A percentile compares a stretch with the other conserved stretches of the same genome.
phyloP scores from a whole-genome alignment of 2,329 filamentous ascomycete species.

The Leptographium lundbergii region DNA sequence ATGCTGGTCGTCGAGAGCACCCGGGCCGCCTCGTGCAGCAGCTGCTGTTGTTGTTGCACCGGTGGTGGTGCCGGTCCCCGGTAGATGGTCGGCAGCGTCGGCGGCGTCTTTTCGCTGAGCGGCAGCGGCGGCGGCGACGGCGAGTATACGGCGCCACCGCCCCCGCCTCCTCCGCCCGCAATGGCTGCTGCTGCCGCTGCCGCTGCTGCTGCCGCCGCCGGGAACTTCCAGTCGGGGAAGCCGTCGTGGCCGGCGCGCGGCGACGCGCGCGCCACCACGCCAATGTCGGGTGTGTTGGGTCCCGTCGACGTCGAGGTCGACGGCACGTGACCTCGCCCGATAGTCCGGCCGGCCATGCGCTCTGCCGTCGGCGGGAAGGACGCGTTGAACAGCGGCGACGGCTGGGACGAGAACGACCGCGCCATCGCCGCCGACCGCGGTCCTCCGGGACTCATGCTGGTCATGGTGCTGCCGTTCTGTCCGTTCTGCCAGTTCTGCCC shows the following conservation, averaged over 20 bases:
- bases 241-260: slow-evolving; percentile 26
- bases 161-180: slow-evolving; percentile 7
- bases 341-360: slow-evolving; percentile 23
- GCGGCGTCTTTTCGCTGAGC: slow-evolving; percentile 19
- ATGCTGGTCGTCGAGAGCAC: slow-evolving; percentile 69
- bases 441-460: not conserved
- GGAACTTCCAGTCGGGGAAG: slow-evolving; percentile 46
- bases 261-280: slow-evolving; percentile 20
- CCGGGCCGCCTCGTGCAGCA: slow-evolving; percentile 43
- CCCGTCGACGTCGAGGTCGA: slow-evolving; percentile 23
- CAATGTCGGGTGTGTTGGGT: slow-evolving; percentile 30
- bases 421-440: slow-evolving; percentile 23
- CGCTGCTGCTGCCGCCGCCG: slow-evolving; percentile 27
- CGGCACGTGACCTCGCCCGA: slow-evolving; percentile 23
- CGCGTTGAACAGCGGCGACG: slow-evolving; percentile 40
- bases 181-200: slow-evolving; percentile 20
- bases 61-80: slow-evolving; percentile 27
- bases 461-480: not conserved
- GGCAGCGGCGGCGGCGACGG: slow-evolving; percentile 22
- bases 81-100: slow-evolving; percentile 31
- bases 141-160: slow-evolving; percentile 13
- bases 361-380: slow-evolving; percentile 34
- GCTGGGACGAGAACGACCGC: slow-evolving; percentile 30
- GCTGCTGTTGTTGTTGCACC: not conserved
- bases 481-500: not conserved